phyloP scores from a whole-genome alignment of 495 filamentous ascomycete species.

The Neurospora tetrasperma region DNA sequence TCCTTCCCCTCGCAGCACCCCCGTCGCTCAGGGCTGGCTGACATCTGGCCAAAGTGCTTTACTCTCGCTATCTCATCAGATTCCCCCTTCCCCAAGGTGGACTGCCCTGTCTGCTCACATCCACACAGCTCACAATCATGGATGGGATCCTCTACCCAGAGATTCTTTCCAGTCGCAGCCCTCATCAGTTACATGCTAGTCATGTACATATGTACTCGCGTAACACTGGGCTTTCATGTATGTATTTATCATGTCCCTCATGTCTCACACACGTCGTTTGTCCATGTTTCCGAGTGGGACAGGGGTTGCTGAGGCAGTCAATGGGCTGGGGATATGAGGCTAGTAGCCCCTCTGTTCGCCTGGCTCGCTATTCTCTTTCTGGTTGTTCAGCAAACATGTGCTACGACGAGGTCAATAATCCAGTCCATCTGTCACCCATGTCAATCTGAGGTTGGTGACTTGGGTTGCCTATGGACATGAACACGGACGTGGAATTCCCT shows the following conservation, averaged over 20 bases:
- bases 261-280: neutral
- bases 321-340: neutral
- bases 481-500: neutral
- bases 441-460: neutral
- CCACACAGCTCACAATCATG: neutral
- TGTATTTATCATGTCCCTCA: neutral
- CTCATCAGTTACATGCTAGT: neutral
- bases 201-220: neutral
- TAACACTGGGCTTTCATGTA: neutral
- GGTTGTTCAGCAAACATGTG: neutral
- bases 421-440: neutral
- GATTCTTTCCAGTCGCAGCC: neutral
- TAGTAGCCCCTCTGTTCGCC: neutral
- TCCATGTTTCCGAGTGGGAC: neutral
- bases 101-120: neutral
- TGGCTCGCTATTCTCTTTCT: neutral
- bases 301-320: neutral
- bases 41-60: neutral
- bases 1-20: neutral
- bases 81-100: neutral
- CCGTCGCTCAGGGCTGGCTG: neutral
- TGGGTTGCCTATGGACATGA: neutral
- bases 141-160: neutral
- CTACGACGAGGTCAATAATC: neutral
- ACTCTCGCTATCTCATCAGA: neutral